These are phyloP conservation scores for Gossypium gossypioides DNA, from an alignment of 441 rosid genomes.

Conservation along the genomic window DNA sequence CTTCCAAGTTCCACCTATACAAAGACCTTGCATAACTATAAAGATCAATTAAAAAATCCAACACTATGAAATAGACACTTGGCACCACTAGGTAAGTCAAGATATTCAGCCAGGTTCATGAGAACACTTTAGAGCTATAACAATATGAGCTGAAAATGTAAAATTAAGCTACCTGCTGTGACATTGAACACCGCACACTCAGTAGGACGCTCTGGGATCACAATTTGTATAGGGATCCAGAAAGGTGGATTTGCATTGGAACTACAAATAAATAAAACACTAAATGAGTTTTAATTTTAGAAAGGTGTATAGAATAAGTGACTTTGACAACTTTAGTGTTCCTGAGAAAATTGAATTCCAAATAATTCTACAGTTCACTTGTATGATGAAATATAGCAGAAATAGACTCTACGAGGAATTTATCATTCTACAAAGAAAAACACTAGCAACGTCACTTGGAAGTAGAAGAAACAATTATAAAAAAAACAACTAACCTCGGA, in stretches of 20 bases:
- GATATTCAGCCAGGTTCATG: neutral
- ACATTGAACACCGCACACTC: constrained; percentile 90
- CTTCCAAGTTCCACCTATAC: neutral
- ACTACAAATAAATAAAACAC: constrained; percentile 30
- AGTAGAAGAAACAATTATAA: neutral
- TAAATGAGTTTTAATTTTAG: neutral
- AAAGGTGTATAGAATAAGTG: neutral
- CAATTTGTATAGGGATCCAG: constrained; percentile 96
- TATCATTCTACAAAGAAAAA: neutral
- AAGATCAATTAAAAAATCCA: neutral
- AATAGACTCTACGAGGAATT: neutral
- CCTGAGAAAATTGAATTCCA: neutral
- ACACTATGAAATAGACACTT: neutral
- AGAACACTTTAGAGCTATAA: neutral
- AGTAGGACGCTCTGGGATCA: constrained; percentile 94
- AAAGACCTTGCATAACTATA: neutral
- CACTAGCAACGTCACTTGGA: neutral
- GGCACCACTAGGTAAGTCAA: neutral
- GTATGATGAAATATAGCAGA: neutral
- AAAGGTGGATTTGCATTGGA: constrained; percentile 86
- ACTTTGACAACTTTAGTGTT: neutral
- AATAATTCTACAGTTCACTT: neutral
- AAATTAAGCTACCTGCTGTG: constrained; percentile 59
- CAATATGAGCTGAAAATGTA: neutral
- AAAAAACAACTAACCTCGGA: constrained; percentile 49